Evolutionary conservation across 495 filamentous ascomycete genomes (phyloP), one percentile per base, ranked within the genome.

Genomic region (Aspergillus steynii): DNA sequence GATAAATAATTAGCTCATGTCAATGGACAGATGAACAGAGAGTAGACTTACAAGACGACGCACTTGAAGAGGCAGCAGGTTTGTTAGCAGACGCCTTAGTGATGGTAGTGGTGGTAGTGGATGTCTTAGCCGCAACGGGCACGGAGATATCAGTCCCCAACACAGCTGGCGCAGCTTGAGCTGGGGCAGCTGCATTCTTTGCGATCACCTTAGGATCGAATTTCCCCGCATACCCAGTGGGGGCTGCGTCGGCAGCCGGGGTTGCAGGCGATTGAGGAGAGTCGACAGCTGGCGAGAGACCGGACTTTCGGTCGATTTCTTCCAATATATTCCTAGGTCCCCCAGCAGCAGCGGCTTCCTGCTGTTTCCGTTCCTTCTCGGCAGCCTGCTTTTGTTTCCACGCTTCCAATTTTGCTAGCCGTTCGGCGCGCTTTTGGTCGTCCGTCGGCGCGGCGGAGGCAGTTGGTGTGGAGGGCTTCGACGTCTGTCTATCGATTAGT

Each of bases 341-440:
- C 51, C 85, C 85, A 49, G 82, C 74, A 6, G 80, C 82, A 27
- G 75, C 78, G n/a, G 85, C 77, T 65, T 88, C 87, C 58, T 87
- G 88, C 70, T 91, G 87, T 66, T 91, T 92, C 52, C 83, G 83
- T 67, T 90, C 90, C 64, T 90, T 88, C 66, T 92, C 85, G 45
- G 90, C 91, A 20, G 84, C 85, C 62, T 91, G 89, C 66, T 96
- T 95, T 71, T 90, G 87, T 73, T 96, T 96, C 92, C 93, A 96
- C 63, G 91, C 91, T 72, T 93, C 90, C 34, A 96, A 71, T 61
- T 92, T 94, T 31, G 92, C 91, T 37, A 93, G 80, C 54, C 90
- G 80, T 70, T 96, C 91, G 50, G 87, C 90, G 68, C 92, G 90
- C 69, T 95, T 94, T 47, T 95, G 89, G 57, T 90, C 89, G 61